Base-by-base conservation (phyloP, 768 basidiomycete species). In the Podaxis sp. region DNA sequence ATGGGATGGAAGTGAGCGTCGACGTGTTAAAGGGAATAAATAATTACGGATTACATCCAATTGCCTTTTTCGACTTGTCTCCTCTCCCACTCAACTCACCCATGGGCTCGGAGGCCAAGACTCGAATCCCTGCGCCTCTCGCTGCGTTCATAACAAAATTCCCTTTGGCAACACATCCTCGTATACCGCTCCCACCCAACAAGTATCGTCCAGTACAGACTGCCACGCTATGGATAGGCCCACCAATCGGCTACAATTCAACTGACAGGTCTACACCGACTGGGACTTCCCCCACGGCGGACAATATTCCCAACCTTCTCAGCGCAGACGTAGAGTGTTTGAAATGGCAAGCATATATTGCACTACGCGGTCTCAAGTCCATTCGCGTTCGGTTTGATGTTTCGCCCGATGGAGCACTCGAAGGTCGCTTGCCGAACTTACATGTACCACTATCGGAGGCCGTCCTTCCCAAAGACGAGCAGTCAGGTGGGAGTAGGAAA, bases 341-440 rank as follows among this genome's bases (percentile, higher is more conserved):
- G 70, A 93, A 92, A 75, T 94, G 92, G 92, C 93, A 94, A 73
- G 90, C 93, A 0, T 93, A 89, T 67, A 78, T 91, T 53, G 87
- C 88, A 25, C 84, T 89, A 53, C 86, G 89, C 61, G 85, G 84
- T 7, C 69, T 90, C 63, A 70, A 67, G 19, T 65, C 72, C 67
- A 73, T 91, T 59, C 74, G 73, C 22, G 71, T 93, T 13, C 84
- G 90, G 49, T 89, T 84, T 76, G 89, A 93, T 72, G 77, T 94
- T 29, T 71, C 82, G 15, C 78, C 84, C 24, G 86, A 90, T 57
- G 93, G 93, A 37, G 88, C 85, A 4, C 73, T 91, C 41, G 89
- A 85, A 61, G 81, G 80, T 2, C 80, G 85, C 17, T 80, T 94
- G 4, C 93, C 93, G 0, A 87, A 87, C 66, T 74, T 94, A 33